A percentile compares a stretch with the other conserved stretches of the same genome.
These are phyloP conservation scores for Talaromyces liani DNA, from an alignment of 495 filamentous ascomycete species.

Conservation along the genomic window DNA sequence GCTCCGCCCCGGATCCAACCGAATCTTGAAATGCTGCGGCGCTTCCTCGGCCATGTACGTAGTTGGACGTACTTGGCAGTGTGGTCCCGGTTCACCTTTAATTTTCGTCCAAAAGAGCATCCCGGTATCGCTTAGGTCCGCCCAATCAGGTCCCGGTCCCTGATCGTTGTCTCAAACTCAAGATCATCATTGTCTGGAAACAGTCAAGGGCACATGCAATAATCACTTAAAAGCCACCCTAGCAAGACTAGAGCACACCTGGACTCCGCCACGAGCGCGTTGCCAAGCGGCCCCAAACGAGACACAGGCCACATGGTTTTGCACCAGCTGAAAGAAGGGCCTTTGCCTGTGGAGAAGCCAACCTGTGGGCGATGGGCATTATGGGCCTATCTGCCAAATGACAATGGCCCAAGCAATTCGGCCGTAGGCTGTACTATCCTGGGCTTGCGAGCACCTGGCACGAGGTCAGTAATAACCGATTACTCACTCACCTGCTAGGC, in stretches of 20 bases:
- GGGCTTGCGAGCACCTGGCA: background rate
- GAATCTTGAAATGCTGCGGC: background rate
- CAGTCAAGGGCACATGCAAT: background rate
- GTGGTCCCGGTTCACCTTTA: background rate
- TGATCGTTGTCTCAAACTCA: constrained; percentile 4
- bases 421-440: background rate
- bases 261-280: background rate
- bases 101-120: background rate
- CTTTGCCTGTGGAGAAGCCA: background rate
- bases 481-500: background rate
- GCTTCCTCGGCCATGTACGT: background rate
- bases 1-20: background rate
- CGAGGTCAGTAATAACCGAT: background rate
- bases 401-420: background rate
- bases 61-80: background rate
- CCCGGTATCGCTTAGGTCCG: background rate
- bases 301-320: constrained; percentile 3
- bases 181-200: background rate
- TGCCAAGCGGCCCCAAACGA: constrained; percentile 4
- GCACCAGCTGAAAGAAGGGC: background rate
- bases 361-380: background rate
- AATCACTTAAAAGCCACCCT: background rate
- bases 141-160: background rate
- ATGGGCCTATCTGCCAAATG: background rate
- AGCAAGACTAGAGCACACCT: background rate